Base-by-base conservation (phyloP, 257 asterid species). In the Solanum chmielewskii region DNA sequence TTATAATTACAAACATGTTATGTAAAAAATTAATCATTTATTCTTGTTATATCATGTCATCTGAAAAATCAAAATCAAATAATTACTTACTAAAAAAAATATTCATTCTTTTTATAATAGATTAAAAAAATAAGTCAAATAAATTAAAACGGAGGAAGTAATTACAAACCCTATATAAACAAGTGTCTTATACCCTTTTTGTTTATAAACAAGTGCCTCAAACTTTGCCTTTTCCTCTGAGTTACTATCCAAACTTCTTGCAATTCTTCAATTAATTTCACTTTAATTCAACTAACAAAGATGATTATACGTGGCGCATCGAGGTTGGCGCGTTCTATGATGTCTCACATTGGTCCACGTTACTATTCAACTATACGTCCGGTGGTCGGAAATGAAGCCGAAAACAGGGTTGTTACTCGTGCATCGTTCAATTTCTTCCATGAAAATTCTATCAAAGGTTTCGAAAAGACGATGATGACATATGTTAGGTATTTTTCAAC, bases 251-350 rank as follows among this genome's bases (percentile, higher is more conserved):
- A 88, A 92, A 83, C 78, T 88, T 91, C 44, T 90, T 60, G 88
- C n/a, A 83, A 76, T 27, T 86, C 75, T 66, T 77, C 39, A 5
- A 77, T 42, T 44, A 77, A 41, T n/a, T 41, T 75, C 18, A 4
- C 23, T n/a, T 74, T 37, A 10, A 37, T 33, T 52, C 71, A 11
- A 33, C 35, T 85, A 7, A 23, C 27, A 11, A 42, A 25, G 84
- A 95, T 93, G 97, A 92, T 95, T 94, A 89, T 90, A 83, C 89
- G 94, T 33, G 87, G 93, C 49, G 80, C 94, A 75, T 84, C 91
- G 7, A 87, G 86, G 89, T 85, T 87, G 31, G 89, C 89, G 47
- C 90, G 90, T 39, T 84, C 92, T 39, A 78, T 90, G 89, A n/a
- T 91, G 16, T 71, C 77, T 39, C 91, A 88, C 68, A 39, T 87